Percentiles rank a stretch among this genome's conserved stretches.
Conservation (phyloP, 805 yeast species). For the Saturnispora halmiae region DNA sequence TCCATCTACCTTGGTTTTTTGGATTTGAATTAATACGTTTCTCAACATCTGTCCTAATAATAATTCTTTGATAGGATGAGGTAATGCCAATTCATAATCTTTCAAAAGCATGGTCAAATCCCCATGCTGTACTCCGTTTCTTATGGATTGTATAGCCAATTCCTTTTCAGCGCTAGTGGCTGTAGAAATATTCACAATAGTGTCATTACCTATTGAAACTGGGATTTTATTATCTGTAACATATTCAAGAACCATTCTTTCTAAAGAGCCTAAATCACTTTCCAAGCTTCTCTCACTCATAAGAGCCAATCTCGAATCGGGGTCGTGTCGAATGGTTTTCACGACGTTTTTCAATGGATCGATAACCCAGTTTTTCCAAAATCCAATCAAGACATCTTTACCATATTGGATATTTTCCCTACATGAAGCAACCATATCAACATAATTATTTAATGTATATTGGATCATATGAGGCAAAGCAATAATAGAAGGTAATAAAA, state of each 20-base stretch:
- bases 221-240: conserved; percentile 31
- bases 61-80: conserved; percentile 54
- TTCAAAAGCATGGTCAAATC: conserved; percentile 73
- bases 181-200: not conserved
- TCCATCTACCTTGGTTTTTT: conserved; percentile 93
- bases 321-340: conserved; percentile 78
- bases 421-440: conserved; percentile 47
- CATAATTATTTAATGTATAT: conserved; percentile 37
- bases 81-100: conserved; percentile 68
- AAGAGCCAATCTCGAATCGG: conserved; percentile 59
- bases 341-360: conserved; percentile 65
- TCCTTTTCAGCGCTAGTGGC: conserved; percentile 8
- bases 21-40: conserved; percentile 81
- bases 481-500: conserved; percentile 4
- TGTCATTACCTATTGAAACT: conserved; percentile 6
- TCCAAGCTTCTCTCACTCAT: conserved; percentile 70
- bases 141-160: conserved; percentile 26
- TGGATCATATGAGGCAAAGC: conserved; percentile 17
- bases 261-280: conserved; percentile 71
- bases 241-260: conserved; percentile 80
- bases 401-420: conserved; percentile 38
- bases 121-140: conserved; percentile 52
- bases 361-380: conserved; percentile 76
- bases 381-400: conserved; percentile 61
- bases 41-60: conserved; percentile 65